A percentile compares a stretch with the other conserved stretches of the same genome.
Conservation (phyloP, 192 early-diverging fungal species). For the Umbelopsis sp. region DNA sequence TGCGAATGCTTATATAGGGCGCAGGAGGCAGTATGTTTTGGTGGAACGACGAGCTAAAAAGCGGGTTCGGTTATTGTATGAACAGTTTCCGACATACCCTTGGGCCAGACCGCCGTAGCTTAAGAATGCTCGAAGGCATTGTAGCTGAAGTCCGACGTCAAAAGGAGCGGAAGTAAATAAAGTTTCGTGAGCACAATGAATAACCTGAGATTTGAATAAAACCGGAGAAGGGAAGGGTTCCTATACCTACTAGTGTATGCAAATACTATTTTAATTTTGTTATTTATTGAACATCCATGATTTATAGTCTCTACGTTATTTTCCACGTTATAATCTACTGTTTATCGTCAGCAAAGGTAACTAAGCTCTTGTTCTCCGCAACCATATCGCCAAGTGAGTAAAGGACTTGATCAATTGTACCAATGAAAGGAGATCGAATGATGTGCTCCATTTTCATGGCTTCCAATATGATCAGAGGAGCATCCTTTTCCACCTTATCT, state of each 20-base stretch:
- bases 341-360: slow-evolving; percentile 67
- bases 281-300: not conserved
- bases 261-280: too few relatives aligned
- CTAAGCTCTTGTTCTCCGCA: slow-evolving; percentile 78
- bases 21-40: slow-evolving; percentile 59
- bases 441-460: slow-evolving; percentile 99
- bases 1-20: slow-evolving; percentile 51
- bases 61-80: slow-evolving; percentile 61
- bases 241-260: too few relatives aligned
- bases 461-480: slow-evolving; percentile 83
- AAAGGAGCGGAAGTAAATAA: not conserved
- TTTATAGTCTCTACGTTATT: not conserved
- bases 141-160: not conserved
- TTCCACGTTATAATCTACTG: not conserved
- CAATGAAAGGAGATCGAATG: slow-evolving; percentile 77
- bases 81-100: slow-evolving; percentile 40
- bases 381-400: slow-evolving; percentile 89
- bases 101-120: not conserved
- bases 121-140: not conserved
- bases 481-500: slow-evolving; percentile 78
- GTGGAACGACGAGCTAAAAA: slow-evolving; percentile 57
- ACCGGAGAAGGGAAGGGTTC: not conserved
- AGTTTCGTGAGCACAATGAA: too few relatives aligned
- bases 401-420: slow-evolving; percentile 71
- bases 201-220: too few relatives aligned